These are phyloP conservation scores for Heliophila coronopifolia DNA, from an alignment of 441 rosid genomes.

Conservation along the genomic window DNA sequence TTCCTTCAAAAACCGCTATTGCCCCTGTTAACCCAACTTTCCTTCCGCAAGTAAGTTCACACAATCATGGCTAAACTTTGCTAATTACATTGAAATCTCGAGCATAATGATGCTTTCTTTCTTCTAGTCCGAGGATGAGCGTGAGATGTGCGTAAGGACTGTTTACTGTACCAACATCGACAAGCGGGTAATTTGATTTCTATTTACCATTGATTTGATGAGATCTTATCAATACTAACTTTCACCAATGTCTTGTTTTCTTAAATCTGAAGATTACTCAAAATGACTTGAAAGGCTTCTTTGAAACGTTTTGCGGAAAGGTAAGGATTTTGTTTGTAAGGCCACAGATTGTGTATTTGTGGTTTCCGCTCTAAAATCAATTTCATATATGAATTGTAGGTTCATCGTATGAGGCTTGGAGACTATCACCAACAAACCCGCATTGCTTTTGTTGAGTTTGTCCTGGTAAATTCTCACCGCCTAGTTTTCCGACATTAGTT, in stretches of 20 bases:
- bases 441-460: constrained; percentile 86
- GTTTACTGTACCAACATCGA: constrained; percentile 92
- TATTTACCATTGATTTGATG: neutral
- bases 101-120: constrained; percentile 16
- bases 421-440: constrained; percentile 86
- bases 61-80: constrained; percentile 2
- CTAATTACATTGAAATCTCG: no score
- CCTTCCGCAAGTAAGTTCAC: constrained; percentile 63
- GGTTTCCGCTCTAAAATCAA: constrained; percentile 5
- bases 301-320: constrained; percentile 84
- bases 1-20: constrained; percentile 96
- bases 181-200: constrained; percentile 50
- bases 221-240: neutral
- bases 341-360: neutral
- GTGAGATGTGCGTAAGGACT: constrained; percentile 95
- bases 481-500: constrained; percentile 4
- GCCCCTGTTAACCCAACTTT: constrained; percentile 98
- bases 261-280: constrained; percentile 58
- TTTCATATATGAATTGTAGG: constrained; percentile 35
- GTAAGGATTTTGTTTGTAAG: constrained; percentile 33
- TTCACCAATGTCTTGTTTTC: constrained; percentile 6
- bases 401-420: constrained; percentile 88
- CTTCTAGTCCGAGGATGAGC: constrained; percentile 81
- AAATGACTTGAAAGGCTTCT: constrained; percentile 70
- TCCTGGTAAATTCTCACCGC: constrained; percentile 46